Base-by-base conservation (phyloP, 139 green algal genomes). In the Nannochloris sp. region DNA sequence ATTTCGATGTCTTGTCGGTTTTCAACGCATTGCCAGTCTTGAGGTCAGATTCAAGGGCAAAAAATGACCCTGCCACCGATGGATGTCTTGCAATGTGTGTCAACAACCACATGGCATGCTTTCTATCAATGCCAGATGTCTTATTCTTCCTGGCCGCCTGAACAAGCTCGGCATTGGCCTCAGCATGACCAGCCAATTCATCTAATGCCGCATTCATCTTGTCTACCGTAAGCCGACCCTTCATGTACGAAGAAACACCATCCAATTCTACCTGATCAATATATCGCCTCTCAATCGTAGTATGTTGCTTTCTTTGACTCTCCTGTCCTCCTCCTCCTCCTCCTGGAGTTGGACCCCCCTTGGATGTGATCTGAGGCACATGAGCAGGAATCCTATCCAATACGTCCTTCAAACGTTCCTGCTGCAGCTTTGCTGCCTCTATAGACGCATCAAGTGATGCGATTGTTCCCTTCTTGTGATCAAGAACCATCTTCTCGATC, bases 141-240 rank as follows among this genome's bases (percentile, higher is more conserved):
- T 71, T 74, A 40, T 64, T 67, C 31, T 66, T 65, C n/a, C 64
- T 36, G 2, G 66, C 68, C 1, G 59, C 61, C 11, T 68, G 56
- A 55, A 91, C 68, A 28, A 84, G 56, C n/a, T 61, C 62, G 0
- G 44, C 16, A 23, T 73, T 87, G 11, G 63, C 65, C 30, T 83
- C 73, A n/a, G 82, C 79, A 45, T 74, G 53, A 4, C 11, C 59
- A 1, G 79, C 81, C 44, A 84, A 29, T 63, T 92, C 82, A 31
- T 89, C 82, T 13, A 92, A n/a, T 1, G 84, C 82, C 1, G 77
- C 70, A 56, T 92, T 92, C 8, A 90, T 72, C 70, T 84, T 86
- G 5, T 88, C 82, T 8, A 79, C 49, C 1, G 77, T 84, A 5
- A 91, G 72, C 5, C 85, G 65, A 20, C 77, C 74, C 2, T 72